Percentiles rank a stretch among this genome's conserved stretches.
phyloP scores from a whole-genome alignment of 805 yeast species.

The Hanseniaspora meyeri region DNA sequence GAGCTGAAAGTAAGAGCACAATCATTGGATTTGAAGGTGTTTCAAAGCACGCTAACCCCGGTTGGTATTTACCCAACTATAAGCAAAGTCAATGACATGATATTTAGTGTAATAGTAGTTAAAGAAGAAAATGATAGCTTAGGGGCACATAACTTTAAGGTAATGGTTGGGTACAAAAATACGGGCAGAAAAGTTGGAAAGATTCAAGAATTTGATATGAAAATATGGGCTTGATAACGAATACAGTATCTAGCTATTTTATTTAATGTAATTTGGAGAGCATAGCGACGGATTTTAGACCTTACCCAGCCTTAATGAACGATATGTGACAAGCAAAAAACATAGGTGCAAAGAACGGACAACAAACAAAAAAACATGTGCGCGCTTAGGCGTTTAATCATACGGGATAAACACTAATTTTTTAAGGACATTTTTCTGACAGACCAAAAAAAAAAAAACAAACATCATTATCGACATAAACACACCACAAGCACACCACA shows the following conservation, averaged over 20 bases:
- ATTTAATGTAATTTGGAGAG: too few species aligned
- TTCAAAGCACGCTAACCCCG: background rate
- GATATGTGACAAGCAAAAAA: too few species aligned
- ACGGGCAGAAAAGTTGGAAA: background rate
- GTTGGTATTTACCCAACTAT: background rate
- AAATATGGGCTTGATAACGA: background rate
- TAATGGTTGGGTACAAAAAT: background rate
- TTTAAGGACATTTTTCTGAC: too few species aligned
- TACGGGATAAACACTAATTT: too few species aligned
- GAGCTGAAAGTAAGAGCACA: background rate
- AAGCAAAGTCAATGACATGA: background rate
- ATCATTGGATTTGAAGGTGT: background rate
- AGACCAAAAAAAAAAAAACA: background rate
- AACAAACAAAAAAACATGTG: too few species aligned
- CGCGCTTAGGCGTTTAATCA: too few species aligned
- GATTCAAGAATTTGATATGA: background rate
- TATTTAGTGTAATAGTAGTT: background rate
- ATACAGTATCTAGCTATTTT: too few species aligned
- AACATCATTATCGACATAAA: background rate
- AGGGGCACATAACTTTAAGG: background rate
- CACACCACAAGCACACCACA: too few species aligned
- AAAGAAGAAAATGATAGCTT: background rate
- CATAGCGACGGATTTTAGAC: too few species aligned
- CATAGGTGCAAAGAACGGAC: too few species aligned
- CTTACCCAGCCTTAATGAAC: too few species aligned